Base-by-base conservation (phyloP, 192 early-diverging fungal genomes). In the Podila verticillata region DNA sequence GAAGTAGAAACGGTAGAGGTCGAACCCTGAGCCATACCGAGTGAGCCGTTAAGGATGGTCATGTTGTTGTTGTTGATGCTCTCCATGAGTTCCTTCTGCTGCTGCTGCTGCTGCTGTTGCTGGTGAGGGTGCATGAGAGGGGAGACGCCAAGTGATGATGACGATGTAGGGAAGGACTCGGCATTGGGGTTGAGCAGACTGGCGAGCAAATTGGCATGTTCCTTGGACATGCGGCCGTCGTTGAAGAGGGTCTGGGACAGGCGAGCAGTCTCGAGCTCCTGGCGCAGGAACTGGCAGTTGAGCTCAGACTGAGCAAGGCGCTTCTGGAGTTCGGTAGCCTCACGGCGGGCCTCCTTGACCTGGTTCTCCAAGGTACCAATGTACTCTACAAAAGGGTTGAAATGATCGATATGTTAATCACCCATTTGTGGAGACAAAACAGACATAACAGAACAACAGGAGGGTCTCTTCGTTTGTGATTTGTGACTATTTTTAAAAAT, bases 341-440 rank as follows among this genome's bases (percentile, higher is more conserved):
- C 90, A 19, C 83, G 79, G 65, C 87, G 83, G 30, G 87, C 82
- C 58, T 84, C 70, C 34, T 85, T 83, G 29, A 90, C 83, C 73
- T 92, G 86, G 57, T 59, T 83, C 73, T 91, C 90, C 48, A 92
- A 81, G 7, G 84, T 86, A 24, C 84, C 82, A 63, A 92, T 89
- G 68, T 92, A 91, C 64, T 87, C 74, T 74, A 67, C 60, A 48
- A 78, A 30, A 39, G 44, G 35, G 19, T 13, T 59, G 64, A 70
- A 32, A n/a, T 57, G 61, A 61, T 51, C 5, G 34, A 66, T 61
- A 15, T 24, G 24, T 65, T 35, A 71, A 31, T 36, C 48, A 47
- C 62, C 49, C 39, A 44, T 24, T 54, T 54, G 19, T 20, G 3
- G 49, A 54, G 49, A 54, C 0, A 24, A 15, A 1, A 12, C 0